Conservation (phyloP, 2,329 filamentous ascomycete genomes). For the Colletotrichum sp. region DNA sequence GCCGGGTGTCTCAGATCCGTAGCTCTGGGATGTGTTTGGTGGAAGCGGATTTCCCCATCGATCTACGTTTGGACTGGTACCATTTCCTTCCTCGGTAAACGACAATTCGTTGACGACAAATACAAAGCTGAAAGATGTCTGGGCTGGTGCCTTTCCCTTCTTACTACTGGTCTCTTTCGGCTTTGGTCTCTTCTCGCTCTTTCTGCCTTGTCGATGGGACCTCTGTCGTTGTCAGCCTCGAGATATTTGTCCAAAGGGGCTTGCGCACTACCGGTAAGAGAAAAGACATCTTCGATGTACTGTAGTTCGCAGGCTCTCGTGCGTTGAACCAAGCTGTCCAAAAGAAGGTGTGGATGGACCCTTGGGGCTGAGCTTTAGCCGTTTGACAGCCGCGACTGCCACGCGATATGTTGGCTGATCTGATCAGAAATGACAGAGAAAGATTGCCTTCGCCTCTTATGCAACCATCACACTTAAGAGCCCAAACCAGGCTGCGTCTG, state of each 20-base stretch:
- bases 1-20: slow-evolving; percentile 30
- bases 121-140: slow-evolving; percentile 32
- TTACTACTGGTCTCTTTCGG: not conserved
- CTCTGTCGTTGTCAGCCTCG: not conserved
- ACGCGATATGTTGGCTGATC: not conserved
- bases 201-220: not conserved
- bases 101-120: slow-evolving; percentile 42
- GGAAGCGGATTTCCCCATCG: slow-evolving; percentile 35
- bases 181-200: not conserved
- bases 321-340: accelerated
- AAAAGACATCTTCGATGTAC: not conserved
- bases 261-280: not conserved
- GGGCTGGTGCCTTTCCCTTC: not conserved
- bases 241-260: accelerated
- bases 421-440: slow-evolving; percentile 16
- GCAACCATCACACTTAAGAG: not conserved
- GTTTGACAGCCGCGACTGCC: not conserved
- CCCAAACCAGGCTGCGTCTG: not conserved
- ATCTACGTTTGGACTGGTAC: slow-evolving; percentile 4
- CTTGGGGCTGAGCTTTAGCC: not conserved
- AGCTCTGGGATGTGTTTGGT: slow-evolving; percentile 25
- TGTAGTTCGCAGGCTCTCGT: not conserved
- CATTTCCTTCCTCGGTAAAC: slow-evolving; percentile 11
- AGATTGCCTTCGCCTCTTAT: not conserved
- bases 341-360: not conserved